Evolutionary conservation across 495 filamentous ascomycete genomes (phyloP).

Genomic region (Jackrogersella multiformis): DNA sequence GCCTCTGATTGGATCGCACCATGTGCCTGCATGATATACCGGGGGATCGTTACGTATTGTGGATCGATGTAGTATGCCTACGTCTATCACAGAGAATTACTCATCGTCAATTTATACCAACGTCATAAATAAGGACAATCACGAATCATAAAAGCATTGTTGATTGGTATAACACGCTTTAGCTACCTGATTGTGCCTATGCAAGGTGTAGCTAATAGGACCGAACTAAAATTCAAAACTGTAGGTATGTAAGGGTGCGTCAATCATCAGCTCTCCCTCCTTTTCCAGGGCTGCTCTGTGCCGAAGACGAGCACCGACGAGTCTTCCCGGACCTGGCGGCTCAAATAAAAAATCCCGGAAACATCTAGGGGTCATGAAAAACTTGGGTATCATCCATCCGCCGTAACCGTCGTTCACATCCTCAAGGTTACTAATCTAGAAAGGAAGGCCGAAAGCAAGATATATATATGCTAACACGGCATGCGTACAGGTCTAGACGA

Average conservation of each 20-base stretch:
- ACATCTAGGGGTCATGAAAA: background rate
- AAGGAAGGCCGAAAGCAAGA: background rate
- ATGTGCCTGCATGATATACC: no score
- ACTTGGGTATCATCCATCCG: slow-evolving; percentile 27
- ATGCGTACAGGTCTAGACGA: slow-evolving; percentile 33
- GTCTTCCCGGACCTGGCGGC: no score
- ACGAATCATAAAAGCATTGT: background rate
- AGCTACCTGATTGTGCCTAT: background rate
- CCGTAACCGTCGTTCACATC: slow-evolving; percentile 4
- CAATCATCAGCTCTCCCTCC: no score
- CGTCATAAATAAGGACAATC: no score
- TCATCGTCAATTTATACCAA: no score
- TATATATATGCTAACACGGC: background rate
- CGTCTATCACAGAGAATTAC: no score
- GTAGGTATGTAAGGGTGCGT: no score
- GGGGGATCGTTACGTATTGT: no score
- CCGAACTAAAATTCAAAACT: background rate
- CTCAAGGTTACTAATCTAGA: background rate
- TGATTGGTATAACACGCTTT: background rate
- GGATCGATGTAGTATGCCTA: no score
- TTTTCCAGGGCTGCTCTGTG: no score
- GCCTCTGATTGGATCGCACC: no score
- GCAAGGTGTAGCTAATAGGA: background rate
- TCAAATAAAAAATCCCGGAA: background rate
- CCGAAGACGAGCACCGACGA: no score